Conservation (phyloP, 495 filamentous ascomycete genomes). For the Neurospora sp. region DNA sequence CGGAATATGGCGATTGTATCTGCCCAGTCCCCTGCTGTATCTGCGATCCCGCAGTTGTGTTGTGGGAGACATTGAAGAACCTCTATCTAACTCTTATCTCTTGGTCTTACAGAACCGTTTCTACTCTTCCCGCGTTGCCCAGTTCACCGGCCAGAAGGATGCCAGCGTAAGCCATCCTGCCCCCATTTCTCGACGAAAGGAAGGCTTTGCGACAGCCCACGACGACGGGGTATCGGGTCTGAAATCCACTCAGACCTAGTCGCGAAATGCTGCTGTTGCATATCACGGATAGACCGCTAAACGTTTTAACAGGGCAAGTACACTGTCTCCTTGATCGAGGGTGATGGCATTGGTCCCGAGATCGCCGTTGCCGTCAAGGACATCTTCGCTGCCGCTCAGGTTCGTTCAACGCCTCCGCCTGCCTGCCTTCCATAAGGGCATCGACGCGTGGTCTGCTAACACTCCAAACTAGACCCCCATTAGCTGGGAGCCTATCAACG, state of each 20-base stretch:
- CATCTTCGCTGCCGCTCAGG: slow-evolving; percentile 91
- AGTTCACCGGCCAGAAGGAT: slow-evolving; percentile 84
- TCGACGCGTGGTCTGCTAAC: not conserved
- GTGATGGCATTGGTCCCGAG: slow-evolving; percentile 96
- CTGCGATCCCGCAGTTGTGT: not conserved
- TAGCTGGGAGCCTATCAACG: slow-evolving; percentile 94
- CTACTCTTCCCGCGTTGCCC: slow-evolving; percentile 58
- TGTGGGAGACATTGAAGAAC: not conserved
- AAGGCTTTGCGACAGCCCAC: slow-evolving; percentile 5
- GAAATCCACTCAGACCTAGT: slow-evolving; percentile 37
- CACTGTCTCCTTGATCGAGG: slow-evolving; percentile 93
- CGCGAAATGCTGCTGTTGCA: not conserved
- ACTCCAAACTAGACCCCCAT: slow-evolving; percentile 59
- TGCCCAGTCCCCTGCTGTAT: not conserved
- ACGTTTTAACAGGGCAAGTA: slow-evolving; percentile 65
- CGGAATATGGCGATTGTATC: not conserved
- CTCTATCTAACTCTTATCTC: not conserved
- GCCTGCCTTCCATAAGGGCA: slow-evolving; percentile 6
- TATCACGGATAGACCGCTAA: slow-evolving; percentile 6
- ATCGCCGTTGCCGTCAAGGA: slow-evolving; percentile 96
- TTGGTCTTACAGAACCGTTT: slow-evolving; percentile 4
- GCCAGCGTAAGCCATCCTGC: slow-evolving; percentile 56
- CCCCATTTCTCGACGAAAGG: not conserved
- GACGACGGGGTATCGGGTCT: slow-evolving; percentile 3
- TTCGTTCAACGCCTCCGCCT: slow-evolving; percentile 28